Evolutionary conservation across 352 stramenopile species (phyloP).

Genomic region (Phytophthora pistaciae): DNA sequence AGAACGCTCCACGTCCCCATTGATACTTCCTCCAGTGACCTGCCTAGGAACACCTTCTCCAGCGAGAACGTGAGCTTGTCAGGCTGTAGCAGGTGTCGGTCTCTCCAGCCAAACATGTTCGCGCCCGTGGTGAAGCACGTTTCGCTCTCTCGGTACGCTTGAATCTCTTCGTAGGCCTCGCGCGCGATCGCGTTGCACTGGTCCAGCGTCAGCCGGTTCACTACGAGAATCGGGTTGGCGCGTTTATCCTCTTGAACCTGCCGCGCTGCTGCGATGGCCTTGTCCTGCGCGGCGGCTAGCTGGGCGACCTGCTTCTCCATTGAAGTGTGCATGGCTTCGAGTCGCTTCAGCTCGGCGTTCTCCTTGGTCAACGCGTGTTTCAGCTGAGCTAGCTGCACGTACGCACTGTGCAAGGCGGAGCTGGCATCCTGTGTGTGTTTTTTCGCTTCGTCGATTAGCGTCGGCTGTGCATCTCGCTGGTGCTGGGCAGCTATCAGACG

Average conservation of each 20-base stretch:
- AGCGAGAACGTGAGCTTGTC: slow-evolving; percentile 64
- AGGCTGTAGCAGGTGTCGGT: slow-evolving; percentile 45
- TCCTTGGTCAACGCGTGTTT: slow-evolving; percentile 54
- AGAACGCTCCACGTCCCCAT: slow-evolving; percentile 49
- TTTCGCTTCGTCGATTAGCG: not conserved
- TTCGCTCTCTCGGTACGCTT: slow-evolving; percentile 51
- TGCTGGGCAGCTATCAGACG: slow-evolving; percentile 43
- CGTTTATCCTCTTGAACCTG: slow-evolving; percentile 49
- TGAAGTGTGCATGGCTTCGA: slow-evolving; percentile 47
- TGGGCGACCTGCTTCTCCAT: slow-evolving; percentile 60
- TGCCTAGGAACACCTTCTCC: slow-evolving; percentile 55
- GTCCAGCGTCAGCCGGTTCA: slow-evolving; percentile 38
- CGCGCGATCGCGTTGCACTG: slow-evolving; percentile 52
- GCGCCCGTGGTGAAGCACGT: slow-evolving; percentile 48
- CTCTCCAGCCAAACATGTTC: slow-evolving; percentile 67
- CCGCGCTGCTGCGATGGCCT: slow-evolving; percentile 31
- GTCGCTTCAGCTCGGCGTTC: slow-evolving; percentile 54
- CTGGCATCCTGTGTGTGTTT: not conserved
- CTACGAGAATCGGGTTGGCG: slow-evolving; percentile 37
- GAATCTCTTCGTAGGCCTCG: slow-evolving; percentile 46
- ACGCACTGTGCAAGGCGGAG: slow-evolving; percentile 36
- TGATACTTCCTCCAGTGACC: slow-evolving; percentile 40
- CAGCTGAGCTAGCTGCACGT: slow-evolving; percentile 56
- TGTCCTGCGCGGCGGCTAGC: slow-evolving; percentile 46
- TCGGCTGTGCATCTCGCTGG: slow-evolving; percentile 36